A percentile compares a stretch with the other conserved stretches of the same genome.
These are phyloP conservation scores for Globisporangium takayamanum DNA, from an alignment of 352 stramenopile species.

Conservation along the genomic window DNA sequence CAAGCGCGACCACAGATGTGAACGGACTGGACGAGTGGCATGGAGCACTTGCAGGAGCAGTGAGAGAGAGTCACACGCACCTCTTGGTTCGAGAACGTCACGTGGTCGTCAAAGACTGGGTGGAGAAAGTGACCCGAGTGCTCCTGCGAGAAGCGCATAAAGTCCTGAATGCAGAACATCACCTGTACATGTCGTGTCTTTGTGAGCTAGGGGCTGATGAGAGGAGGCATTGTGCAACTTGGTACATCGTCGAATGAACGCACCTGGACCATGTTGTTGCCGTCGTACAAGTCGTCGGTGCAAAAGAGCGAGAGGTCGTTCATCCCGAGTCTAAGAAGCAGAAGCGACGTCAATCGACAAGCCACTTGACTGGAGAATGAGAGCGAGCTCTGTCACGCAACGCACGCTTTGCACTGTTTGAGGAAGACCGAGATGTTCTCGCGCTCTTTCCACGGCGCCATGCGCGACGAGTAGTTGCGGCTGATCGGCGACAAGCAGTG, in stretches of 20 bases:
- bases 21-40: background rate
- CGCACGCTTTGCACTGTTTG: slow-evolving; percentile 74
- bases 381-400: background rate
- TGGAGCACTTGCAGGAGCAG: too few relatives aligned
- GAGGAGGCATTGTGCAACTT: background rate
- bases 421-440: slow-evolving; percentile 84
- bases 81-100: slow-evolving; percentile 64
- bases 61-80: slow-evolving; percentile 12
- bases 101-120: slow-evolving; percentile 28
- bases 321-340: slow-evolving; percentile 57
- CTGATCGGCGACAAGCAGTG: slow-evolving; percentile 64
- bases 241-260: background rate
- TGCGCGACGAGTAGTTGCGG: slow-evolving; percentile 54
- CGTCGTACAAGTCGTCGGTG: slow-evolving; percentile 80
- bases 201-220: background rate
- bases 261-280: slow-evolving; percentile 80
- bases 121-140: slow-evolving; percentile 40
- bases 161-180: slow-evolving; percentile 72
- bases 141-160: slow-evolving; percentile 58
- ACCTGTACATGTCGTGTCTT: slow-evolving; percentile 18
- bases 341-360: background rate
- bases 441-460: slow-evolving; percentile 81
- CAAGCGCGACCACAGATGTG: too few relatives aligned
- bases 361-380: background rate
- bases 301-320: slow-evolving; percentile 76